Conservation (phyloP, 1,139 yeast species). For the Kodamaea plutei region DNA sequence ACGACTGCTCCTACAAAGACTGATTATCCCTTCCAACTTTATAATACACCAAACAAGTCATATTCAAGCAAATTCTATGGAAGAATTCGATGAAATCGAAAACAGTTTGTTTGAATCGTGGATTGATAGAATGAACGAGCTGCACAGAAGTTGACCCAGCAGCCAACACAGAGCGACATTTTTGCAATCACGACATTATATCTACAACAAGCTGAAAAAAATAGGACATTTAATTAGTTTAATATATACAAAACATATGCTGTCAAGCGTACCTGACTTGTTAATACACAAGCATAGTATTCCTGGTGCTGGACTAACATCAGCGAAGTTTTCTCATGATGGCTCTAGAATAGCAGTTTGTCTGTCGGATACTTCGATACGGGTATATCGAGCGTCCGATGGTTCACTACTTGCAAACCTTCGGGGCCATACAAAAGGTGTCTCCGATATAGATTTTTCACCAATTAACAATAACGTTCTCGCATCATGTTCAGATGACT, state of each 20-base stretch:
- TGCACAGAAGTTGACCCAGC: constrained; percentile 1
- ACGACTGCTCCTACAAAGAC: constrained; percentile 22
- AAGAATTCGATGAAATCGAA: constrained; percentile 43
- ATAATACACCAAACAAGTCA: constrained; percentile 7
- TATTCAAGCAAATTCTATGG: constrained; percentile 4
- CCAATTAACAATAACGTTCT: constrained; percentile 64
- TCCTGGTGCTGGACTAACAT: constrained; percentile 22
- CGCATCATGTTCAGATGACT: constrained; percentile 87
- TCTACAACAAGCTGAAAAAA: too few species aligned
- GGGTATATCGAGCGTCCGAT: constrained; percentile 34
- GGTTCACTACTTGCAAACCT: constrained; percentile 36
- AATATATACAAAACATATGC: background rate
- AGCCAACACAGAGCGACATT: constrained; percentile 1
- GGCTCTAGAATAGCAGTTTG: constrained; percentile 59
- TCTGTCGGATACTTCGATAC: constrained; percentile 33
- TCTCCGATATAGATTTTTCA: constrained; percentile 71
- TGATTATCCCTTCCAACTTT: constrained; percentile 36
- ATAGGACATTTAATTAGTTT: background rate
- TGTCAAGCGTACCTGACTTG: constrained; percentile 8
- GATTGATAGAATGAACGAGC: constrained; percentile 36
- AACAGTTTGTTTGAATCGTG: constrained; percentile 40
- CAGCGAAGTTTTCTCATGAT: constrained; percentile 63
- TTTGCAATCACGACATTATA: constrained; percentile 4
- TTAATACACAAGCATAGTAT: constrained; percentile 9
- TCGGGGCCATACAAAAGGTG: constrained; percentile 63